These are phyloP conservation scores for Ophiostoma triangulosporum DNA, from an alignment of 2,329 filamentous ascomycete genomes.

Conservation along the genomic window DNA sequence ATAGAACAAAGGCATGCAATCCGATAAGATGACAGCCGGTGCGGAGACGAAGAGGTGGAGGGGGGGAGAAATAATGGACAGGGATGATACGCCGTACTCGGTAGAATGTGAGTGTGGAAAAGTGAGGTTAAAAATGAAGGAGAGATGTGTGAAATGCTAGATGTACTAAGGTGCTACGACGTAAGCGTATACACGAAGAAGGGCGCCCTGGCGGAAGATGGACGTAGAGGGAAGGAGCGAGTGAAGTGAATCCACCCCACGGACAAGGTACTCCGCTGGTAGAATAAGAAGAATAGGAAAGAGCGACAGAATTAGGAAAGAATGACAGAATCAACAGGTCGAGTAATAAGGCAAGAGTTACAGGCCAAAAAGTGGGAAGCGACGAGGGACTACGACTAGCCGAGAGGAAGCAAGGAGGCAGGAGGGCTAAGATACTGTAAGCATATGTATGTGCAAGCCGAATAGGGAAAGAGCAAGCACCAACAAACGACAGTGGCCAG, in stretches of 20 bases:
- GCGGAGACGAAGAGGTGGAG: not conserved
- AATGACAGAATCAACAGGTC: not conserved
- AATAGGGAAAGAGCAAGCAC: slow-evolving; percentile 5
- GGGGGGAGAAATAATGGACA: not conserved
- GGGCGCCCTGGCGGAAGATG: not conserved
- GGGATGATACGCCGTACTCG: too few species aligned
- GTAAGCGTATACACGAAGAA: too few species aligned
- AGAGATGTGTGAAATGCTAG: too few species aligned
- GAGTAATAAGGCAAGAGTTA: not conserved
- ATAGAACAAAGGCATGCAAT: not conserved
- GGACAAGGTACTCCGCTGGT: not conserved
- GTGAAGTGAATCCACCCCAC: not conserved
- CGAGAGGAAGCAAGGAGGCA: not conserved
- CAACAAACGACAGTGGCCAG: not conserved
- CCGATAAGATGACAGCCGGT: not conserved
- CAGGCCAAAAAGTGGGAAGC: slow-evolving; percentile 4
- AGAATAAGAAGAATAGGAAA: not conserved
- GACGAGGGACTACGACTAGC: slow-evolving; percentile 1
- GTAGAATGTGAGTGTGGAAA: not conserved
- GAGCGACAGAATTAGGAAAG: not conserved
- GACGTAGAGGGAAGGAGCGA: slow-evolving; percentile 1
- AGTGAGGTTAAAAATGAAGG: slow-evolving; percentile 4
- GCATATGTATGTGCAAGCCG: not conserved
- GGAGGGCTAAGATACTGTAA: not conserved
- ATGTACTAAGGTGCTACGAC: too few species aligned